A percentile compares a stretch with the other conserved stretches of the same genome.
Evolutionary conservation across 1,139 yeast species (phyloP).

Genomic region (Keqinozyma sinolaborantium): DNA sequence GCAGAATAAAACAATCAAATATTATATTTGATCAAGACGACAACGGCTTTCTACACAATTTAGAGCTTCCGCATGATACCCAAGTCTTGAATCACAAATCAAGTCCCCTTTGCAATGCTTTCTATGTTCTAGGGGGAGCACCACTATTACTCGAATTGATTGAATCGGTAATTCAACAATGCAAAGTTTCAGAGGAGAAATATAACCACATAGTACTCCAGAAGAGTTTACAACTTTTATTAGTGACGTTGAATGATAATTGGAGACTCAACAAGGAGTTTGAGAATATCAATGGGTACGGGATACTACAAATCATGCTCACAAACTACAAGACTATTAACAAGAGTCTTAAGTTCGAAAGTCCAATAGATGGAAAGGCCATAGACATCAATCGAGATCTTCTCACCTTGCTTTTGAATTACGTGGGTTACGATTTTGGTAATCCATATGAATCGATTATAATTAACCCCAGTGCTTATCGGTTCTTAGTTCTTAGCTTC

Average conservation of each 20-base stretch:
- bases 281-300: constrained; percentile 42
- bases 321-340: constrained; percentile 24
- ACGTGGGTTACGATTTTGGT: constrained; percentile 22
- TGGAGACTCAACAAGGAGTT: constrained; percentile 42
- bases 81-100: constrained; percentile 21
- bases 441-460: constrained; percentile 27
- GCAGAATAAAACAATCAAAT: constrained; percentile 20
- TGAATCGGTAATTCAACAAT: constrained; percentile 16
- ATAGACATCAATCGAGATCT: constrained; percentile 8
- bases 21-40: constrained; percentile 28
- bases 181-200: constrained; percentile 11
- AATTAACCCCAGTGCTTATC: constrained; percentile 25
- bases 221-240: constrained; percentile 21
- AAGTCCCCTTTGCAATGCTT: constrained; percentile 25
- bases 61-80: constrained; percentile 3
- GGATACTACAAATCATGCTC: constrained; percentile 29
- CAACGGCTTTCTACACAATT: constrained; percentile 8
- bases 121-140: constrained; percentile 37
- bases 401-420: constrained; percentile 18
- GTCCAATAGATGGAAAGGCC: constrained; percentile 1
- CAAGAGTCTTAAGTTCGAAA: constrained; percentile 14
- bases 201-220: constrained; percentile 20
- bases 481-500: constrained; percentile 29
- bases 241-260: constrained; percentile 25
- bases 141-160: constrained; percentile 27